Percentiles rank a stretch among this genome's conserved stretches.
phyloP scores from a whole-genome alignment of 306 rosid species.

The Quercus bicolor region DNA sequence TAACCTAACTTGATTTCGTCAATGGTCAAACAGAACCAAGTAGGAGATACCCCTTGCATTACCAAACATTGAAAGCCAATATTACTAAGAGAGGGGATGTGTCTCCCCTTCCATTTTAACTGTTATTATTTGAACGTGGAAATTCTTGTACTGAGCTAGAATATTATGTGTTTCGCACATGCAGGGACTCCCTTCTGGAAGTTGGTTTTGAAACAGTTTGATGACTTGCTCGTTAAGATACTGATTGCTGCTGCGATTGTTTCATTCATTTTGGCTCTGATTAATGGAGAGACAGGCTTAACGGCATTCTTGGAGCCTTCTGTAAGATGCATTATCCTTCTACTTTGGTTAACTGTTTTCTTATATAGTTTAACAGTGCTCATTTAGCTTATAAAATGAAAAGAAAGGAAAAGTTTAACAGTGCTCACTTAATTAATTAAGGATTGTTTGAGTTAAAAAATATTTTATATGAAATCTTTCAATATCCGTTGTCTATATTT shows the following conservation, averaged over 20 bases:
- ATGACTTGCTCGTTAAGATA: constrained; percentile 94
- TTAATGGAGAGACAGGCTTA: constrained; percentile 92
- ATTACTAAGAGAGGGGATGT: background rate
- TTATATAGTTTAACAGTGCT: background rate
- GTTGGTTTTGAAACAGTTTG: constrained; percentile 90
- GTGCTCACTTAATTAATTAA: constrained; percentile 3
- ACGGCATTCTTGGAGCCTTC: constrained; percentile 98
- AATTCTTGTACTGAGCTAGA: constrained; percentile 15
- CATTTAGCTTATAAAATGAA: background rate
- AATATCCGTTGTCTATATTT: background rate
- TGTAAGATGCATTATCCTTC: constrained; percentile 45
- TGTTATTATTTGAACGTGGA: background rate
- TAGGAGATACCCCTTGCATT: background rate
- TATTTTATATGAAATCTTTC: background rate
- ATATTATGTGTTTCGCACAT: constrained; percentile 24
- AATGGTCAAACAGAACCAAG: background rate
- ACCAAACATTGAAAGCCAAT: background rate
- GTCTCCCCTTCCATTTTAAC: background rate
- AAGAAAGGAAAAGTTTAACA: background rate
- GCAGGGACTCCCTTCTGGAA: constrained; percentile 97
- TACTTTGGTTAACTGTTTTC: constrained; percentile 7
- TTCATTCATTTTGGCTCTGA: constrained; percentile 78
- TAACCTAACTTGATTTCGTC: background rate
- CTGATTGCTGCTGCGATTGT: constrained; percentile 80
- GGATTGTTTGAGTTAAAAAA: background rate